Evolutionary conservation across 176 grass and related monocot species (phyloP), one percentile per base, ranked within the genome.

Genomic region (Oryza punctata): DNA sequence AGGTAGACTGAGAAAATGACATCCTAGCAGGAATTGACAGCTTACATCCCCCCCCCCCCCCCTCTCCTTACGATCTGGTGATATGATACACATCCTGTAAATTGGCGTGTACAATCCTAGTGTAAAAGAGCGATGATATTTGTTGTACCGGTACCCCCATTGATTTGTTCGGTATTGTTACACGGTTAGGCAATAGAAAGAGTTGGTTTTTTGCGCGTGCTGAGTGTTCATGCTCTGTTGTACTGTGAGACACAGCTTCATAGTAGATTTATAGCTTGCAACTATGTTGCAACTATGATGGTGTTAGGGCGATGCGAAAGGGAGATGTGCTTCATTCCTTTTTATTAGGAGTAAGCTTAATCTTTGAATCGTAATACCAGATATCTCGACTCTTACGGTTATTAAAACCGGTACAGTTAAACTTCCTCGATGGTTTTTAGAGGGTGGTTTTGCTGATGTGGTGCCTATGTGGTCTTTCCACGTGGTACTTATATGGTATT

Each of bases 81-180:
- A 82, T 63, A 69, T 30, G 47, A 82, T 69, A 69, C 73, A 68
- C 63, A 70, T 63, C 50, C 5, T 91, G 85, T 91, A 91, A 81
- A 91, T 84, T 72, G 27, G 44, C 21, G 71, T 84, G 81, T 88
- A 85, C 81, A 87, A 87, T 87, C 66, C 66, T 81, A 85, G 81
- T 81, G 81, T 84, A 68, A 25, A 45, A 77, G 52, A 72, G 85
- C 44, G 69, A 25, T 45, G 69, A 61, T 32, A 37, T 60, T 11
- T 77, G 65, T 72, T 77, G 54, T 72, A 77, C 44, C 65, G 18
- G 15, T 43, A 7, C 30, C 14, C 29, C 70, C 76, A 80, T 87
- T 77, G 30, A 40, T 76, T 88, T 85, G 13, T 43, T 52, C 2
- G 43, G 33, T n/a, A 50, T 69, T 65, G 63, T 77, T 84, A 74